Evolutionary conservation across 371 early-diverging fungal genomes (phyloP).

Genomic region (Batkoa obscura): DNA sequence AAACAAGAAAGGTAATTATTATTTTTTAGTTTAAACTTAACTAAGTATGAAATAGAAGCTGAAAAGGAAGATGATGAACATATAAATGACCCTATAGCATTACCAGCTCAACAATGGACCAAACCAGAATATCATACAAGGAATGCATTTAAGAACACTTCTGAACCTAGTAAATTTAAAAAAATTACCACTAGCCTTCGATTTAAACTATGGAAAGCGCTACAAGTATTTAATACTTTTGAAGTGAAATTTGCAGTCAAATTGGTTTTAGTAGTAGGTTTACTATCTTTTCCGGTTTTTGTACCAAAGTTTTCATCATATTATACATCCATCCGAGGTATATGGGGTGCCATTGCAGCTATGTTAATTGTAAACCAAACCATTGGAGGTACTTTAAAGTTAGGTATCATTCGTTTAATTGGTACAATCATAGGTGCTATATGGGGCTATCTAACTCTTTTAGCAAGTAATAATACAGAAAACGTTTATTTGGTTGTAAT

Average conservation of each 20-base stretch:
- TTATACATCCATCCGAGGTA: neutral
- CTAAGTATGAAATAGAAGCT: neutral
- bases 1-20: neutral
- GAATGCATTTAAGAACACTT: too few relatives aligned
- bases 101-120: conserved; percentile 2
- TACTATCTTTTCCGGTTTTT: neutral
- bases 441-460: conserved; percentile 3
- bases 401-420: neutral
- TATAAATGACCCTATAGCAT: neutral
- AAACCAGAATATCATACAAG: neutral
- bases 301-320: neutral
- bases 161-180: too few relatives aligned
- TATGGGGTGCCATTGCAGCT: conserved; percentile 5
- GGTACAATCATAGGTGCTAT: conserved; percentile 2
- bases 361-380: neutral
- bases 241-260: neutral
- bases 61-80: neutral
- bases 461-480: neutral
- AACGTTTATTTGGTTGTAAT: neutral
- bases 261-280: neutral
- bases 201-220: neutral
- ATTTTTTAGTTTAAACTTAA: neutral
- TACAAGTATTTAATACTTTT: neutral
- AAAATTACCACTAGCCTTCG: neutral
- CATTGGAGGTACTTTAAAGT: neutral